Evolutionary conservation across 2,329 filamentous ascomycete genomes (phyloP), one percentile per base, ranked within the genome.

Genomic region (Sclerotinia nivalis): DNA sequence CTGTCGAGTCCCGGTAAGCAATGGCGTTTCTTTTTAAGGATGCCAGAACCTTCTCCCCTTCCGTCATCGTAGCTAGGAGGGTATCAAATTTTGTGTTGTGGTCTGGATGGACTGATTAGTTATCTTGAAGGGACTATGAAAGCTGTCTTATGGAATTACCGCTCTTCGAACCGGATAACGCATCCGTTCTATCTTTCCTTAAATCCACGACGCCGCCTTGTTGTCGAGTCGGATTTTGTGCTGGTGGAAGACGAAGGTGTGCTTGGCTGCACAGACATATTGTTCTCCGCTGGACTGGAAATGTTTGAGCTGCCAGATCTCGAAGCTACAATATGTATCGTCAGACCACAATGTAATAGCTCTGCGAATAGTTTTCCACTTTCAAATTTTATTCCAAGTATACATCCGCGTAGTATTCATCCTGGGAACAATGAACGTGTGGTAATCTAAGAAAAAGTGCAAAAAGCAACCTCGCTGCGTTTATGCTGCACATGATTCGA

Each of bases 251-350:
- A 31, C 28, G 9, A 56, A 56, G 18, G 9, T n/a, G 10, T 4
- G 10, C 2, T 34, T 7, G 28, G 2, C 52, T 20, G 52, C 28
- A 22, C 9, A 22, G 9, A 7, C 2, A 34, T 34, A 56, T 56
- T 2, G 0, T 13, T 34, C 9, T 34, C 34, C 1, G 15, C 0
- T 2, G 1, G 22, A 1, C 12, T 2, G 4, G 22, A 12, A 2
- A 6, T 12, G 0, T 10, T 12, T 56, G 4, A 1, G 28, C 1
- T 9, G 8, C 7, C 2, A 15, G 20, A 0, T 20, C 22, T 7
- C 2, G 20, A n/a, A 7, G 1, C 54, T 37, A 6, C 1, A 20
- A 22, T 37, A 12, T 6, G 34, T 13, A n/a, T 37, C 31, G 2
- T 56, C 13, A 56, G 50, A 28, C 8, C 28, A 6, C 37, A 40